A percentile compares a stretch with the other conserved stretches of the same genome.
phyloP scores from a whole-genome alignment of 1,284 basidiomycete species.

The Leccinum griseonigrum region DNA sequence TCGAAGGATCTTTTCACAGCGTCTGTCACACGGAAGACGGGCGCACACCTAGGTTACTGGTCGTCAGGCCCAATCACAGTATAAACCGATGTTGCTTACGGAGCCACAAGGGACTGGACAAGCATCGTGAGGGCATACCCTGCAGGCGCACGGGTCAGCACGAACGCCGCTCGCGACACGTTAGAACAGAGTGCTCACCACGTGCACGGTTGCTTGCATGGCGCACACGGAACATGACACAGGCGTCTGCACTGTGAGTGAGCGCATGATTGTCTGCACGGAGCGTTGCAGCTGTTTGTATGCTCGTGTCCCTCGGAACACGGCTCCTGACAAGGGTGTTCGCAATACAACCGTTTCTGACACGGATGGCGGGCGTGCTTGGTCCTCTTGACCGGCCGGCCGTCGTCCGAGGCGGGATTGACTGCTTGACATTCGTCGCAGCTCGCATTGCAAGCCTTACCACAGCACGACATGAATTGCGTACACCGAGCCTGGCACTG shows the following conservation, averaged over 20 bases:
- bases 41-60: constrained; percentile 55
- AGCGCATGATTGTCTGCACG: constrained; percentile 56
- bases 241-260: constrained; percentile 47
- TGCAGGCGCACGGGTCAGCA: constrained; percentile 16
- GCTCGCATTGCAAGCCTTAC: constrained; percentile 45
- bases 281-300: constrained; percentile 41
- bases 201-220: constrained; percentile 60
- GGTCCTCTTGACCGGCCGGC: constrained; percentile 24
- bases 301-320: constrained; percentile 57
- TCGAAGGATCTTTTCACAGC: constrained; percentile 44
- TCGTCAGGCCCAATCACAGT: not conserved
- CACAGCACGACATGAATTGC: constrained; percentile 52
- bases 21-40: constrained; percentile 62
- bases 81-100: constrained; percentile 38
- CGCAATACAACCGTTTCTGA: constrained; percentile 53
- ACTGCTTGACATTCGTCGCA: constrained; percentile 54
- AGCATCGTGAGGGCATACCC: constrained; percentile 50
- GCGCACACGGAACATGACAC: constrained; percentile 59
- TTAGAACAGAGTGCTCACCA: constrained; percentile 39
- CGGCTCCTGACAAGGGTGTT: constrained; percentile 49
- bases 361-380: constrained; percentile 52
- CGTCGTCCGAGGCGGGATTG: constrained; percentile 3
- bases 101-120: constrained; percentile 73
- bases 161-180: not conserved
- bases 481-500: constrained; percentile 46